These are phyloP conservation scores for Hansenula lynferdii DNA, from an alignment of 1,139 yeast species.

Conservation along the genomic window DNA sequence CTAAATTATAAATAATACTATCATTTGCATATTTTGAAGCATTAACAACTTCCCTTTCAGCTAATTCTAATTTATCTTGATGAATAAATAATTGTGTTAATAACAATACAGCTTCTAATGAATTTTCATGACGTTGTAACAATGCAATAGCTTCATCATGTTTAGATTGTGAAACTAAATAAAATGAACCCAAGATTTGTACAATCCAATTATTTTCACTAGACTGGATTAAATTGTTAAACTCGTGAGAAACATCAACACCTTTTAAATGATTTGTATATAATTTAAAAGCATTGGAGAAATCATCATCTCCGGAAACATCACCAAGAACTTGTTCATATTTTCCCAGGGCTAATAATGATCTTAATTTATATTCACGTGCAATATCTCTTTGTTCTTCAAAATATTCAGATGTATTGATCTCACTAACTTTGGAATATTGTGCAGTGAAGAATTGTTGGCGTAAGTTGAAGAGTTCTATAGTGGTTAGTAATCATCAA, in stretches of 20 bases:
- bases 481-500: neutral
- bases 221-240: constrained; percentile 10
- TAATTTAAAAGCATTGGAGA: constrained; percentile 4
- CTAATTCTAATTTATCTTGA: constrained; percentile 14
- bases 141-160: constrained; percentile 17
- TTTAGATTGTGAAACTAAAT: constrained; percentile 9
- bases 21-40: constrained; percentile 49
- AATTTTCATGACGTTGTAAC: constrained; percentile 13
- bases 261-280: constrained; percentile 12
- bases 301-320: neutral
- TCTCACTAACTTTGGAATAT: constrained; percentile 10
- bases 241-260: constrained; percentile 8
- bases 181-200: constrained; percentile 18
- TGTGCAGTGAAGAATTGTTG: constrained; percentile 21
- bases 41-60: constrained; percentile 12
- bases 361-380: constrained; percentile 15
- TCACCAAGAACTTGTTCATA: constrained; percentile 5
- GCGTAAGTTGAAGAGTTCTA: constrained; percentile 17
- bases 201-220: constrained; percentile 8
- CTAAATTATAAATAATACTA: constrained; percentile 58
- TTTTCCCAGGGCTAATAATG: constrained; percentile 10
- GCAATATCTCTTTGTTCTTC: constrained; percentile 8
- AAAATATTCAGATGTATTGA: constrained; percentile 9
- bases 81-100: constrained; percentile 15
- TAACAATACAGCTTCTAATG: constrained; percentile 17